Conservation (phyloP, 1,284 basidiomycete species). For the Lignosus rhinocerotis region DNA sequence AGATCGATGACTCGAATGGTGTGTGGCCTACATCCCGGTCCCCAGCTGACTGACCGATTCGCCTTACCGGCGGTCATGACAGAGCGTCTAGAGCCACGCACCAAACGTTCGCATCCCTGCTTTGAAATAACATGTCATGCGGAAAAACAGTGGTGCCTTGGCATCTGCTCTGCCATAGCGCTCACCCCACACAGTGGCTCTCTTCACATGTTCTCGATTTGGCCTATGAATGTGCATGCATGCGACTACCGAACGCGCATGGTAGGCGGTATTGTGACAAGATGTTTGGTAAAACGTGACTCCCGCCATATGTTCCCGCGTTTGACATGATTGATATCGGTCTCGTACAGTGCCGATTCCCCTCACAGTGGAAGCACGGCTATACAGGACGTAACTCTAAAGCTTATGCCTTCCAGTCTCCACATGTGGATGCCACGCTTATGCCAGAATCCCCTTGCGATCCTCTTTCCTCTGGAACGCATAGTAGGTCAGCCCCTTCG, state of each 20-base stretch:
- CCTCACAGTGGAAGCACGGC: neutral
- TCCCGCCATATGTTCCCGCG: neutral
- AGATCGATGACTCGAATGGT: neutral
- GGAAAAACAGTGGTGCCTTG: no score
- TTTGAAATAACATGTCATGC: no score
- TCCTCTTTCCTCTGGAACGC: constrained; percentile 22
- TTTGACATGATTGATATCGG: neutral
- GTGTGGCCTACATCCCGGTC: no score
- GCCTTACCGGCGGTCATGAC: no score
- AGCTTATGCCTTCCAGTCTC: neutral
- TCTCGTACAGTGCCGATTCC: neutral
- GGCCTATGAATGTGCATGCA: no score
- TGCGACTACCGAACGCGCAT: no score
- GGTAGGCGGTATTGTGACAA: neutral
- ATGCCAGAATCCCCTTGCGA: constrained; percentile 20
- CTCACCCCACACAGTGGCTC: neutral
- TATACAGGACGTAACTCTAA: neutral
- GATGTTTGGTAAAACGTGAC: neutral
- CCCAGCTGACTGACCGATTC: no score
- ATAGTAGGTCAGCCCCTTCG: neutral
- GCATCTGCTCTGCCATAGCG: no score
- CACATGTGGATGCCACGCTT: neutral
- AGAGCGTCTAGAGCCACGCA: no score
- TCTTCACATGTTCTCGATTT: no score
- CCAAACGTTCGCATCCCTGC: no score